A percentile compares a stretch with the other conserved stretches of the same genome.
Conservation (phyloP, 2,329 filamentous ascomycete species). For the Pestalotiopsis sp. region DNA sequence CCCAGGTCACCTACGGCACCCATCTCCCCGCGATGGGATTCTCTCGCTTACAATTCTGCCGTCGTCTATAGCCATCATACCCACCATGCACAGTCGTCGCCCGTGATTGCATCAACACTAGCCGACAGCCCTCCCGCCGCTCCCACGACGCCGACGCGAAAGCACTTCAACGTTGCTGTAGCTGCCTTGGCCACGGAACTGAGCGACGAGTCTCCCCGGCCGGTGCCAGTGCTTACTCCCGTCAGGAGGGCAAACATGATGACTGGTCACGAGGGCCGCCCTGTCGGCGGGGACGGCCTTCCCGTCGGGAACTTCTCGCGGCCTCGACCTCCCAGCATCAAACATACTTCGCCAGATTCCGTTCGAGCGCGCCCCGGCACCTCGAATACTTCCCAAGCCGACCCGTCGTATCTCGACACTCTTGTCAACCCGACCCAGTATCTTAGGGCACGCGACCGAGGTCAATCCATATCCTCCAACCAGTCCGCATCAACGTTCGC, state of each 20-base stretch:
- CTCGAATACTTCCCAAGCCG: slow-evolving; percentile 20
- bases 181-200: slow-evolving; percentile 23
- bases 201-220: slow-evolving; percentile 24
- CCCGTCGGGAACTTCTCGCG: slow-evolving; percentile 61
- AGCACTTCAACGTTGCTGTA: slow-evolving; percentile 20
- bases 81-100: slow-evolving; percentile 3
- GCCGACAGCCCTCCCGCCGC: slow-evolving; percentile 14
- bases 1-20: slow-evolving; percentile 33
- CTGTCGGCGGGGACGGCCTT: slow-evolving; percentile 31
- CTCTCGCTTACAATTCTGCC: slow-evolving; percentile 30
- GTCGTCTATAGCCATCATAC: slow-evolving; percentile 27
- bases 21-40: slow-evolving; percentile 49
- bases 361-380: slow-evolving; percentile 29
- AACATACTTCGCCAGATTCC: slow-evolving; percentile 40
- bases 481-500: slow-evolving; percentile 47
- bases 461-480: slow-evolving; percentile 50
- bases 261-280: slow-evolving; percentile 31
- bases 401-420: slow-evolving; percentile 24
- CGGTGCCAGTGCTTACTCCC: slow-evolving; percentile 20
- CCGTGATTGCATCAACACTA: slow-evolving; percentile 11
- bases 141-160: slow-evolving; percentile 14
- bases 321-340: slow-evolving; percentile 56
- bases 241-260: slow-evolving; percentile 16
- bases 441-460: slow-evolving; percentile 46
- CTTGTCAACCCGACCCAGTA: slow-evolving; percentile 19